These are phyloP conservation scores for Neurospora intermedia DNA, from an alignment of 495 filamentous ascomycete species.

Conservation along the genomic window DNA sequence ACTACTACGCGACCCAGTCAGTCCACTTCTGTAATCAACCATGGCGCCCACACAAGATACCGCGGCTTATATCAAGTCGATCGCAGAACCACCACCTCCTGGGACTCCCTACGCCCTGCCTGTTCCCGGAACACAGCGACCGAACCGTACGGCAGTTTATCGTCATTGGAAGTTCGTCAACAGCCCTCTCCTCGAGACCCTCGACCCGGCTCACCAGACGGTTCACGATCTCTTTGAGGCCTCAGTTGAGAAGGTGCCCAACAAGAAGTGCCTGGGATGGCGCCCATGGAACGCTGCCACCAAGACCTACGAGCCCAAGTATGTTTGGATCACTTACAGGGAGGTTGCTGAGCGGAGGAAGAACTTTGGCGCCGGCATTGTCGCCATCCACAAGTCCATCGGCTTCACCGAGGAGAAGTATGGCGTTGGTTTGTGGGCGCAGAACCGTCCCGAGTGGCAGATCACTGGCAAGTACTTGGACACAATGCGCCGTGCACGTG, in stretches of 20 bases:
- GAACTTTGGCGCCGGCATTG: constrained; percentile 78
- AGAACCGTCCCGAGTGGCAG: constrained; percentile 97
- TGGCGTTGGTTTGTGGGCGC: constrained; percentile 86
- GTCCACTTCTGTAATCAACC: constrained; percentile 6
- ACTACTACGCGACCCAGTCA: neutral
- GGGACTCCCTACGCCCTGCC: constrained; percentile 55
- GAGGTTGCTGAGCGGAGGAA: constrained; percentile 70
- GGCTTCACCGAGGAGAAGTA: constrained; percentile 60
- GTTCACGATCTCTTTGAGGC: constrained; percentile 75
- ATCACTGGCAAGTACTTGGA: constrained; percentile 53
- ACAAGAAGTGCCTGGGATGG: constrained; percentile 64
- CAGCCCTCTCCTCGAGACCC: constrained; percentile 55
- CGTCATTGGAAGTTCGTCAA: constrained; percentile 70
- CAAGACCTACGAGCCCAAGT: constrained; percentile 63
- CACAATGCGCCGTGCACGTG: neutral
- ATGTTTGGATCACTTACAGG: constrained; percentile 74
- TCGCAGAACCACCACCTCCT: constrained; percentile 44
- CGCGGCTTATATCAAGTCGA: constrained; percentile 27
- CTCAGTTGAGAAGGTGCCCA: constrained; percentile 43
- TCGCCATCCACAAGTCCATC: constrained; percentile 64
- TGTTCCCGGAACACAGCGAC: constrained; percentile 60
- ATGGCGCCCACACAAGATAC: constrained; percentile 30
- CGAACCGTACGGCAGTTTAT: constrained; percentile 67
- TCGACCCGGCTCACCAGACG: constrained; percentile 63
- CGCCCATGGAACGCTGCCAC: constrained; percentile 67